These are phyloP conservation scores for Haplosporangium gracile DNA, from an alignment of 192 early-diverging fungal species.

Conservation along the genomic window DNA sequence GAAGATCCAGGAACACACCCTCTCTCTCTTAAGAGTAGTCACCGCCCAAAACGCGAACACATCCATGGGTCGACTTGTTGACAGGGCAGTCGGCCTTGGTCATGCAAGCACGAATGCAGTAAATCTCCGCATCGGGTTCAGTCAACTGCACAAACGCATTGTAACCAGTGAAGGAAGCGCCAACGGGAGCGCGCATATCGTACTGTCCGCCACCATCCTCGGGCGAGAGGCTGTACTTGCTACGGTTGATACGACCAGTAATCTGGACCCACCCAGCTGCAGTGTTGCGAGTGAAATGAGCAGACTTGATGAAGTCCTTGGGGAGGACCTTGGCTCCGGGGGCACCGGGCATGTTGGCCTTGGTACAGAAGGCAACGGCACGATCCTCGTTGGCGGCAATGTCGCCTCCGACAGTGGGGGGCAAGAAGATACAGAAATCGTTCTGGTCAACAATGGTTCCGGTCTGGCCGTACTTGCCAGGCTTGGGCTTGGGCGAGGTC, in stretches of 20 bases:
- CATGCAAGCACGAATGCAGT: constrained; percentile 64
- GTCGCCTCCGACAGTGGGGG: constrained; percentile 52
- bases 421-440: constrained; percentile 65
- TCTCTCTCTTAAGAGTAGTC: constrained; percentile 23
- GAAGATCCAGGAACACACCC: too few species aligned
- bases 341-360: constrained; percentile 53
- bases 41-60: constrained; percentile 31
- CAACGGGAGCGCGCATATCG: constrained; percentile 61
- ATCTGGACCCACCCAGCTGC: constrained; percentile 58
- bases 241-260: constrained; percentile 63
- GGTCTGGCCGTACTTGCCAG: constrained; percentile 25
- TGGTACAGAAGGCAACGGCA: constrained; percentile 56
- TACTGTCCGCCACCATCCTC: constrained; percentile 67
- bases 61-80: constrained; percentile 50
- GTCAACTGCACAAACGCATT: constrained; percentile 66
- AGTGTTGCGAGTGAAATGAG: constrained; percentile 43
- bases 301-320: constrained; percentile 60
- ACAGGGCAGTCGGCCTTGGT: constrained; percentile 49
- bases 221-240: constrained; percentile 41
- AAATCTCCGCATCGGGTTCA: constrained; percentile 61
- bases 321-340: constrained; percentile 50
- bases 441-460: constrained; percentile 24
- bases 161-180: constrained; percentile 60
- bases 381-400: constrained; percentile 61
- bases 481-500: constrained; percentile 1